Conservation (phyloP, 441 rosid genomes). For the Populus hybrid region DNA sequence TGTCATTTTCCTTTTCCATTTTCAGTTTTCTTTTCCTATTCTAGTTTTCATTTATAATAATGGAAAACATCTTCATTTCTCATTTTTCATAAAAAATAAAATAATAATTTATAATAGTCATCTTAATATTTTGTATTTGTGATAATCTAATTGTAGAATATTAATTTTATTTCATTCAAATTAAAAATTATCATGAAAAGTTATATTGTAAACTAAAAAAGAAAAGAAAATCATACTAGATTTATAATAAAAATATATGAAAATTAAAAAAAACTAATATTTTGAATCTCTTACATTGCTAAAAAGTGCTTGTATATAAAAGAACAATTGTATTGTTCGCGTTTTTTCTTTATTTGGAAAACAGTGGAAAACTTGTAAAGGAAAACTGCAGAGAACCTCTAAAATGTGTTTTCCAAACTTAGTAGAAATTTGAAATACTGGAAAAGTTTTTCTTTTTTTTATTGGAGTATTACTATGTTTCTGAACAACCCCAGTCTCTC, state of each 20-base stretch:
- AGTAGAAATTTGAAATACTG: not conserved
- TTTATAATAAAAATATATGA: too few relatives aligned
- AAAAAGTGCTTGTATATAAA: not conserved
- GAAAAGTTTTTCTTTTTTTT: not conserved
- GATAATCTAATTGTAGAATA: too few relatives aligned
- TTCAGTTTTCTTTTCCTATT: not conserved
- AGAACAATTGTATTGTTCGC: not conserved
- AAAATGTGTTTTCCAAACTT: too few relatives aligned
- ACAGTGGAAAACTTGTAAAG: not conserved
- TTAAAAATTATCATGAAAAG: too few relatives aligned
- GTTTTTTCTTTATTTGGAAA: too few relatives aligned
- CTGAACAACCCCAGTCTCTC: constrained; percentile 2
- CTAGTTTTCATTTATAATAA: not conserved
- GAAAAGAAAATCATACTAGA: too few relatives aligned
- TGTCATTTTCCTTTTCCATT: constrained; percentile 10
- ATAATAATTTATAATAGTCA: too few relatives aligned
- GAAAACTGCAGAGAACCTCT: not conserved
- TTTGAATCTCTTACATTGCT: not conserved
- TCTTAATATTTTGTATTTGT: too few relatives aligned
- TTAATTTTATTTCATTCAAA: too few relatives aligned
- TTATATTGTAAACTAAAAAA: too few relatives aligned
- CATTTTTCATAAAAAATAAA: not conserved
- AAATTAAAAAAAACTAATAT: too few relatives aligned
- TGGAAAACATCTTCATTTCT: not conserved
- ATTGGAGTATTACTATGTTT: not conserved